Percentiles rank a stretch among this genome's conserved stretches.
These are phyloP conservation scores for Bryoerythrophyllum caledonicum DNA, from an alignment of 225 moss, liverwort and hornwort genomes.

Conservation along the genomic window DNA sequence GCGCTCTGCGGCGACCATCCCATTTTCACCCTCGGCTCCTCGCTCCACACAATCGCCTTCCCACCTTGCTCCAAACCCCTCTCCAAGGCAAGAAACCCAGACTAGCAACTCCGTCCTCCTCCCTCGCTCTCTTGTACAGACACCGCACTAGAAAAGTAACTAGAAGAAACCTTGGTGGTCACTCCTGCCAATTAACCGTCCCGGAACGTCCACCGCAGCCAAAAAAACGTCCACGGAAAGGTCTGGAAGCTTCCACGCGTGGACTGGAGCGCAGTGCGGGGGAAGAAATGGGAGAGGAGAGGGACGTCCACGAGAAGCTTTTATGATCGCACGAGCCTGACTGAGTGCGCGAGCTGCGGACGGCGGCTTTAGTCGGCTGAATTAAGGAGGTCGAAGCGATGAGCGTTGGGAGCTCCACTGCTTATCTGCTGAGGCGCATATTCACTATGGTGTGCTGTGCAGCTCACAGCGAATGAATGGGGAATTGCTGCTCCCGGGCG, in stretches of 20 bases:
- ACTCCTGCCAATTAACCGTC: neutral
- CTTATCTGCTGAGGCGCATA: neutral
- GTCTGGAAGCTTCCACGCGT: neutral
- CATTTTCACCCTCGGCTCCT: slow-evolving; percentile 39
- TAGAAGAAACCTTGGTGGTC: slow-evolving; percentile 19
- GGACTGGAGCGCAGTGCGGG: neutral
- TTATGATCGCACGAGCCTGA: neutral
- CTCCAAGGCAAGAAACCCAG: neutral
- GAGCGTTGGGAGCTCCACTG: neutral
- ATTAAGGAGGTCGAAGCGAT: neutral
- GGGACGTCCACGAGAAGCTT: neutral
- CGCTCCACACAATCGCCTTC: slow-evolving; percentile 1
- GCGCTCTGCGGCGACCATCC: slow-evolving; percentile 87
- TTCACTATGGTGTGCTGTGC: neutral
- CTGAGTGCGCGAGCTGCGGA: too few species aligned
- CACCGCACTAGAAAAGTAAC: neutral
- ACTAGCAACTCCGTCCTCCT: neutral
- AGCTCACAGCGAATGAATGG: neutral
- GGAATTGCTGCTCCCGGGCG: neutral
- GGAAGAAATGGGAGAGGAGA: neutral
- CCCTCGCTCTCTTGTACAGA: neutral
- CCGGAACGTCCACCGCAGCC: too few species aligned
- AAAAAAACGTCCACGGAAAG: too few species aligned
- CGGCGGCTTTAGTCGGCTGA: neutral
- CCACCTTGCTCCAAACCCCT: neutral